Percentiles rank a stretch among this genome's conserved stretches.
Conservation (phyloP, 495 filamentous ascomycete species). For the Aspergillus ellipticus region DNA sequence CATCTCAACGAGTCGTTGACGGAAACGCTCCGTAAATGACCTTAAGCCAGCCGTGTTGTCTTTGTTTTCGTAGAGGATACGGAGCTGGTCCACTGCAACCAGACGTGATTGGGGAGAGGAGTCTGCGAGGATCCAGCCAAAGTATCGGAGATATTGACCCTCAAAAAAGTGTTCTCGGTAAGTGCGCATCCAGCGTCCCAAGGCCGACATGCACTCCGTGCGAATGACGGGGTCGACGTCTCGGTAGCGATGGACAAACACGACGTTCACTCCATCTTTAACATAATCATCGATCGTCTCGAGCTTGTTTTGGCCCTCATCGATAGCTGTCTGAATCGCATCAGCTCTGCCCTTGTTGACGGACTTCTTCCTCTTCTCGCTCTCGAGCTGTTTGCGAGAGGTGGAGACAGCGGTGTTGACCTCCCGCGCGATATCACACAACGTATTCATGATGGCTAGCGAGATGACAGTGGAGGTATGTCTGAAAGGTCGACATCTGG, state of each 20-base stretch:
- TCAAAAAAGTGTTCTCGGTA: constrained; percentile 86
- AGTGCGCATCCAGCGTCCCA: constrained; percentile 81
- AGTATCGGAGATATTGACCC: constrained; percentile 79
- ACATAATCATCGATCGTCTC: constrained; percentile 62
- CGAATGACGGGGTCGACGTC: constrained; percentile 88
- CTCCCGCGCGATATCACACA: constrained; percentile 61
- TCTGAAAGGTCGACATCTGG: constrained; percentile 77
- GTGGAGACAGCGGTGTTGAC: constrained; percentile 66
- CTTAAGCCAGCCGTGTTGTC: constrained; percentile 74
- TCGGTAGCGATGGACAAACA: constrained; percentile 92
- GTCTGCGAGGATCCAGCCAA: constrained; percentile 93
- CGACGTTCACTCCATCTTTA: constrained; percentile 78
- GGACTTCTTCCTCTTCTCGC: constrained; percentile 71
- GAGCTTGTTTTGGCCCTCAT: constrained; percentile 61
- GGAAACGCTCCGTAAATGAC: constrained; percentile 86
- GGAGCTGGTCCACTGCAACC: constrained; percentile 78
- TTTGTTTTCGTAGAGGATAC: constrained; percentile 67
- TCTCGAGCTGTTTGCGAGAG: constrained; percentile 73
- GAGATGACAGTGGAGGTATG: constrained; percentile 86
- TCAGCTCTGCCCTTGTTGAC: constrained; percentile 71
- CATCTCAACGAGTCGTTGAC: constrained; percentile 88
- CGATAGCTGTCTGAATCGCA: constrained; percentile 62
- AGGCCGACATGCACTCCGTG: constrained; percentile 74
- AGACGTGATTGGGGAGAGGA: constrained; percentile 59
- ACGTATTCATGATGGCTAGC: constrained; percentile 65